Conservation (phyloP, 2,329 filamentous ascomycete species). For the Mycocentrospora acerina region DNA sequence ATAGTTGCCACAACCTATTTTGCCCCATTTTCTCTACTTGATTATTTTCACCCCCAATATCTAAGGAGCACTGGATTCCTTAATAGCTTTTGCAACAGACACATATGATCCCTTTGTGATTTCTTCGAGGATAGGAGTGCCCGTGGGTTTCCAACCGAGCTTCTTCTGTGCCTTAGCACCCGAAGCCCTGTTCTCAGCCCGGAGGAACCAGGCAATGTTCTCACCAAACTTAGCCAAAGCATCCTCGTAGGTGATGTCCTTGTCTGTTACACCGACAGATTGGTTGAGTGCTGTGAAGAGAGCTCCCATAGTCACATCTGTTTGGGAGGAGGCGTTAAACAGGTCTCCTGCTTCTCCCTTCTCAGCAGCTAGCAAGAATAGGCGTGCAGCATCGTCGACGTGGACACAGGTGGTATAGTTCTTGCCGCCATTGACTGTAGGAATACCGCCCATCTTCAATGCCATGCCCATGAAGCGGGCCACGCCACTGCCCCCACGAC, state of each 20-base stretch:
- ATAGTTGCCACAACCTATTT: too few relatives aligned
- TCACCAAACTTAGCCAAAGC: constrained; percentile 9
- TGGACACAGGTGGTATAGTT: constrained; percentile 42
- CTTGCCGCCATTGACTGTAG: constrained; percentile 24
- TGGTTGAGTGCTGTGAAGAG: constrained; percentile 31
- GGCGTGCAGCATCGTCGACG: constrained; percentile 47
- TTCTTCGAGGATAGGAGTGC: background rate
- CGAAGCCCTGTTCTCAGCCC: constrained; percentile 1
- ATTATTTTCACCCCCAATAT: too few relatives aligned
- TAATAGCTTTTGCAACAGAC: too few relatives aligned
- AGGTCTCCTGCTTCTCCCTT: constrained; percentile 37
- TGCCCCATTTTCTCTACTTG: too few relatives aligned
- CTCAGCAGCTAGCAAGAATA: constrained; percentile 44
- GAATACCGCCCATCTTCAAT: constrained; percentile 29
- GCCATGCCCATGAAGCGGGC: constrained; percentile 34
- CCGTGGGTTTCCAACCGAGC: constrained; percentile 1
- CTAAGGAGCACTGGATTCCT: too few relatives aligned
- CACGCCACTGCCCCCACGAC: constrained; percentile 42
- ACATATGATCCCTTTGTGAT: background rate
- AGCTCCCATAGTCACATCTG: constrained; percentile 20
- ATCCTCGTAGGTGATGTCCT: constrained; percentile 25
- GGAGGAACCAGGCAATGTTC: constrained; percentile 1
- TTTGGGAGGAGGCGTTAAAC: constrained; percentile 12
- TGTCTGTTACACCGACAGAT: constrained; percentile 20
- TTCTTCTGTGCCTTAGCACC: constrained; percentile 1